Evolutionary conservation across 2,329 filamentous ascomycete species (phyloP).

Genomic region (Exophiala alcalophila): DNA sequence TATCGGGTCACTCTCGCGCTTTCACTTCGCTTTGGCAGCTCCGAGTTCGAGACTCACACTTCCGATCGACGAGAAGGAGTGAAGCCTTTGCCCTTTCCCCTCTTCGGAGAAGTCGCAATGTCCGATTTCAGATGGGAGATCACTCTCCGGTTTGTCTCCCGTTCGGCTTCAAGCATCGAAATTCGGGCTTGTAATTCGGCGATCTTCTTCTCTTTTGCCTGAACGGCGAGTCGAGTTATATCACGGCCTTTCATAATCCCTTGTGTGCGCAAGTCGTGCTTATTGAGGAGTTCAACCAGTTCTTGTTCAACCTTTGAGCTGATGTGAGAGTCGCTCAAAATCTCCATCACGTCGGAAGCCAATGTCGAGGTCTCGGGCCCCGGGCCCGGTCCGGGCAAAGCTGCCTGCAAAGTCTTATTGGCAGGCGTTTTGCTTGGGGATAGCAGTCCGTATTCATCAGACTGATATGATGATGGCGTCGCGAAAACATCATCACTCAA

Average conservation of each 20-base stretch:
- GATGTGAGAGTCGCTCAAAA: slow-evolving; percentile 38
- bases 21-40: too few relatives aligned
- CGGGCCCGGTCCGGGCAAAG: too few relatives aligned
- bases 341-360: slow-evolving; percentile 32
- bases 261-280: slow-evolving; percentile 56
- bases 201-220: slow-evolving; percentile 63
- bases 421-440: slow-evolving; percentile 25
- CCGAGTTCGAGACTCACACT: too few relatives aligned
- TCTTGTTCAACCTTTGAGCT: slow-evolving; percentile 37
- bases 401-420: slow-evolving; percentile 1
- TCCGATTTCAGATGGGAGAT: slow-evolving; percentile 39
- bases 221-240: slow-evolving; percentile 59
- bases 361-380: slow-evolving; percentile 34
- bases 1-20: too few relatives aligned
- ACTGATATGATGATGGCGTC: slow-evolving; percentile 25
- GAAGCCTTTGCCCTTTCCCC: slow-evolving; percentile 4
- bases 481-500: slow-evolving; percentile 28
- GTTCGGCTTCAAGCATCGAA: slow-evolving; percentile 54
- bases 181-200: slow-evolving; percentile 66
- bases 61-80: slow-evolving; percentile 14
- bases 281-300: slow-evolving; percentile 48
- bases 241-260: slow-evolving; percentile 66
- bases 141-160: slow-evolving; percentile 51
- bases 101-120: slow-evolving; percentile 29
- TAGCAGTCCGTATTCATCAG: slow-evolving; percentile 14